Evolutionary conservation across 2,329 filamentous ascomycete species (phyloP).

Genomic region (Fusarium marasasianum): DNA sequence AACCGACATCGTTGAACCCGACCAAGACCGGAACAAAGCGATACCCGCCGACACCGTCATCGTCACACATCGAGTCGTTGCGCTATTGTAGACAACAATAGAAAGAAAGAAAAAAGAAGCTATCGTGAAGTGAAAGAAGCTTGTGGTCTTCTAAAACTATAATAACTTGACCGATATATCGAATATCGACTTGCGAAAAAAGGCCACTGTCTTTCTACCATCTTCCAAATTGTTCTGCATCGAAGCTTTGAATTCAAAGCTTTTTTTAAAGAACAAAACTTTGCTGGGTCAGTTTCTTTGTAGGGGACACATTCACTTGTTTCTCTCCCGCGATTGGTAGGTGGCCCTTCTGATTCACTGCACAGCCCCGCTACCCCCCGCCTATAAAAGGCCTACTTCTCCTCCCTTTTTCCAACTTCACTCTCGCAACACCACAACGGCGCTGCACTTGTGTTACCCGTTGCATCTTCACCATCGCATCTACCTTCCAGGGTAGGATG

Average conservation of each 20-base stretch:
- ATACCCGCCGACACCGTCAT: constrained; percentile 47
- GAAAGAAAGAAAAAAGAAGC: constrained; percentile 36
- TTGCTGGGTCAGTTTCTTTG: constrained; percentile 51
- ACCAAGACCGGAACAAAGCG: constrained; percentile 49
- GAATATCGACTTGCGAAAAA: neutral
- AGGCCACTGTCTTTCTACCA: constrained; percentile 1
- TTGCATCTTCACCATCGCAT: constrained; percentile 20
- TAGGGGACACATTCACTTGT: constrained; percentile 98
- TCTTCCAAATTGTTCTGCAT: constrained; percentile 30
- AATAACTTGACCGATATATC: constrained; percentile 23
- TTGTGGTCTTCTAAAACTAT: constrained; percentile 30
- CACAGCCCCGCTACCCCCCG: constrained; percentile 30
- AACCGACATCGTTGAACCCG: constrained; percentile 48
- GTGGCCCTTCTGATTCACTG: constrained; percentile 45
- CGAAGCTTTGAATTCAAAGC: constrained; percentile 31
- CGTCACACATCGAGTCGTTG: constrained; percentile 46
- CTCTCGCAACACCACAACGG: constrained; percentile 34
- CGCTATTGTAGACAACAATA: constrained; percentile 52
- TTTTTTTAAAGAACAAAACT: constrained; percentile 33
- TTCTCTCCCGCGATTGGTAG: constrained; percentile 85
- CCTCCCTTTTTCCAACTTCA: constrained; percentile 30
- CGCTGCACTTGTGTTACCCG: neutral
- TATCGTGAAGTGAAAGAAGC: constrained; percentile 46
- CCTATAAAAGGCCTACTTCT: constrained; percentile 44
- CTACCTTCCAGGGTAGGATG: constrained; percentile 36